Evolutionary conservation across 345 rosid genomes (phyloP).

Genomic region (Limnanthes douglasii): DNA sequence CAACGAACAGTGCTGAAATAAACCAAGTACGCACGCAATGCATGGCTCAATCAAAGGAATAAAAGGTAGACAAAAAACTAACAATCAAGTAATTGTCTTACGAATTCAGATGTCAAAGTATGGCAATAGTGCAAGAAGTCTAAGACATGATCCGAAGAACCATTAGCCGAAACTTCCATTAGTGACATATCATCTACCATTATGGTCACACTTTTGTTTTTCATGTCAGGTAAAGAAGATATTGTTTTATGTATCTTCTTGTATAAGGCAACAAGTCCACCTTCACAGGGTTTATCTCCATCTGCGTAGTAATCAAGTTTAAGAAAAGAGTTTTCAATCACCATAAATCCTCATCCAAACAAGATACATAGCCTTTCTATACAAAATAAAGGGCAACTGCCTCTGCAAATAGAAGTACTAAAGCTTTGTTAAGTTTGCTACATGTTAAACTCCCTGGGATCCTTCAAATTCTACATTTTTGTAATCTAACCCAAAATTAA

Average conservation of each 20-base stretch:
- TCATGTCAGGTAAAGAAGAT: slow-evolving; percentile 20
- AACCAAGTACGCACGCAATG: background rate
- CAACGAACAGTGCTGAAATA: slow-evolving; percentile 60
- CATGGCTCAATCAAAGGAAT: background rate
- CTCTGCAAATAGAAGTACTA: too few relatives aligned
- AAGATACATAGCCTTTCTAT: too few relatives aligned
- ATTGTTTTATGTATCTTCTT: slow-evolving; percentile 35
- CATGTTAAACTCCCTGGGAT: too few relatives aligned
- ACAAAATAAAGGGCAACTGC: too few relatives aligned
- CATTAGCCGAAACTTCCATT: slow-evolving; percentile 61
- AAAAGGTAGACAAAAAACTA: background rate
- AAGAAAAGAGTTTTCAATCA: slow-evolving; percentile 11
- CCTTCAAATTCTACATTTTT: too few relatives aligned
- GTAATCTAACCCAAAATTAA: too few relatives aligned
- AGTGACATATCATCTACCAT: slow-evolving; percentile 86
- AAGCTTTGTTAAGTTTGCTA: too few relatives aligned
- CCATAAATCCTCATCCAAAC: slow-evolving; percentile 63
- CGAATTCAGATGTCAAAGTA: slow-evolving; percentile 58
- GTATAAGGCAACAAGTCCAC: slow-evolving; percentile 38
- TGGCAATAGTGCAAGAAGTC: slow-evolving; percentile 79
- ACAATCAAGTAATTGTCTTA: slow-evolving; percentile 19
- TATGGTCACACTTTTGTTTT: slow-evolving; percentile 30
- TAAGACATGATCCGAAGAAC: slow-evolving; percentile 43
- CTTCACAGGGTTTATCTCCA: slow-evolving; percentile 16
- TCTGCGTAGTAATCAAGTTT: slow-evolving; percentile 15